Percentiles rank a stretch among this genome's conserved stretches.
phyloP scores from a whole-genome alignment of 768 basidiomycete species.

The Psilocybe tampanensis region DNA sequence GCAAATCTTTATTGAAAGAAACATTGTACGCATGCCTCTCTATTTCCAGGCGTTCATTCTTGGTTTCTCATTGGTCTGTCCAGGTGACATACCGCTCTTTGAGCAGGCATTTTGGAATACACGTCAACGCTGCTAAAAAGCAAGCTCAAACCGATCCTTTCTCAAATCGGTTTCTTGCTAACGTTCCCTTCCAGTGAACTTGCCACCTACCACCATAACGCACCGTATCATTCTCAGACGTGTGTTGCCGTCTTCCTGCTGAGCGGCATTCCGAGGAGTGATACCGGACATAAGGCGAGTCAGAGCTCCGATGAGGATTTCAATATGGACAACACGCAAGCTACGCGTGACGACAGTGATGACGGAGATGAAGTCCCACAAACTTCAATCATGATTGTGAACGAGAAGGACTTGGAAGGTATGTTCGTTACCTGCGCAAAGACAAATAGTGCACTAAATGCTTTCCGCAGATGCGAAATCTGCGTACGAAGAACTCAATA shows the following conservation, averaged over 20 bases:
- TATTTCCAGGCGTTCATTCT: neutral
- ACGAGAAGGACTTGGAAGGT: constrained; percentile 70
- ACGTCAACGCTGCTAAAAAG: constrained; percentile 83
- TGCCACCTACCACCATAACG: constrained; percentile 53
- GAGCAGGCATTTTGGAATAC: constrained; percentile 68
- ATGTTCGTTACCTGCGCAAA: constrained; percentile 19
- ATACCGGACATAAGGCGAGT: neutral
- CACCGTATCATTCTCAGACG: constrained; percentile 40
- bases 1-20: constrained; percentile 51
- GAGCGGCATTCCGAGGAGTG: constrained; percentile 48
- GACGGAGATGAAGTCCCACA: constrained; percentile 47
- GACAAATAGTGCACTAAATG: neutral
- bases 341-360: constrained; percentile 27
- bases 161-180: neutral
- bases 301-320: constrained; percentile 16
- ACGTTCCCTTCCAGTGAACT: constrained; percentile 52
- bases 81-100: constrained; percentile 83
- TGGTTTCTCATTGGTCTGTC: neutral
- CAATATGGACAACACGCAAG: constrained; percentile 23
- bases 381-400: constrained; percentile 57
- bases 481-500: constrained; percentile 53
- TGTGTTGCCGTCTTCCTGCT: constrained; percentile 73
- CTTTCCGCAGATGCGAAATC: constrained; percentile 51
- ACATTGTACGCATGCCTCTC: constrained; percentile 44
- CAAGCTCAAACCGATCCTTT: constrained; percentile 30